Evolutionary conservation across 140 eudicot species (phyloP).

Genomic region (Flaveria floridana): DNA sequence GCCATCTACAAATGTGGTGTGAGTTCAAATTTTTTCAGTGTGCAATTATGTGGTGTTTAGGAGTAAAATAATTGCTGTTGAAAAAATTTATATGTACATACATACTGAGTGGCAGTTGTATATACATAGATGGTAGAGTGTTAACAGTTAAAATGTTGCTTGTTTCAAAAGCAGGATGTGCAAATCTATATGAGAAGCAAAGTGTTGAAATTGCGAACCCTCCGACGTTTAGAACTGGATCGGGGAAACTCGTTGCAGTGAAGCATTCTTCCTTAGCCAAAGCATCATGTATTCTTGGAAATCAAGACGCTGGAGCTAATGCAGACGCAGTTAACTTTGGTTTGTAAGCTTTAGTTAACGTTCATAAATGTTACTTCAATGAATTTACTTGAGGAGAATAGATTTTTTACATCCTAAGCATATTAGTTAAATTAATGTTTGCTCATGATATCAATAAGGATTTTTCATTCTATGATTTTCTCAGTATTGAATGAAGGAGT

Average conservation of each 20-base stretch:
- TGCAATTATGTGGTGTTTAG: too few relatives aligned
- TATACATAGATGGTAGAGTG: slow-evolving; percentile 6
- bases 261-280: slow-evolving; percentile 41
- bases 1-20: too few relatives aligned
- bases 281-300: slow-evolving; percentile 56
- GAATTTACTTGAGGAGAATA: not conserved
- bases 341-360: slow-evolving; percentile 22
- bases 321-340: slow-evolving; percentile 28
- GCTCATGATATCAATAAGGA: not conserved
- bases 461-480: not conserved
- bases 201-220: slow-evolving; percentile 28
- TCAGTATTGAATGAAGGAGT: not conserved
- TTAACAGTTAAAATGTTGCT: not conserved
- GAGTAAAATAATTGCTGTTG: too few relatives aligned
- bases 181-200: slow-evolving; percentile 39
- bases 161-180: slow-evolving; percentile 45
- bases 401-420: not conserved
- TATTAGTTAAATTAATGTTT: not conserved
- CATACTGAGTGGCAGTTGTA: slow-evolving; percentile 12
- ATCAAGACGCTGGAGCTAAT: slow-evolving; percentile 19
- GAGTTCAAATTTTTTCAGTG: too few relatives aligned
- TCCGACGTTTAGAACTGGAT: slow-evolving; percentile 30
- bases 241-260: slow-evolving; percentile 31
- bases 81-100: not conserved
- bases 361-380: not conserved